Conservation (phyloP, 805 yeast species). For the Sugiyamaella chiloensis region DNA sequence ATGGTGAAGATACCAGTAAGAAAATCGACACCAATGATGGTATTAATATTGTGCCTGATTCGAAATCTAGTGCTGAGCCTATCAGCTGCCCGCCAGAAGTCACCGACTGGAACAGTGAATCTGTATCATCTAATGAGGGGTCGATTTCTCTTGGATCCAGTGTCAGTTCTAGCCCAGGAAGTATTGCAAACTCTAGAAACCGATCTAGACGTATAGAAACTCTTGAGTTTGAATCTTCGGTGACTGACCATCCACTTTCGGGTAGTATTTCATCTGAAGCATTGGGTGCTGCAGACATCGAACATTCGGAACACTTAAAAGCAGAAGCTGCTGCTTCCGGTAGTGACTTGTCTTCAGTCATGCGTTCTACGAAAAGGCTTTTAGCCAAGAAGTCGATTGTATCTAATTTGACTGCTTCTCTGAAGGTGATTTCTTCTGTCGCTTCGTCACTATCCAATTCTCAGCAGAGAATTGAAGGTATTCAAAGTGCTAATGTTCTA, state of each 20-base stretch:
- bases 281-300: neutral
- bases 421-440: slow-evolving; percentile 22
- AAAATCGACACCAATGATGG: neutral
- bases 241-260: slow-evolving; percentile 7
- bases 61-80: neutral
- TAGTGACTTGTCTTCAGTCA: slow-evolving; percentile 1
- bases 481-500: slow-evolving; percentile 19
- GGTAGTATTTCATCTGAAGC: neutral
- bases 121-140: neutral
- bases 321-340: neutral
- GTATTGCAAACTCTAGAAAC: neutral
- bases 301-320: neutral
- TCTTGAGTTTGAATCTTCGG: slow-evolving; percentile 8
- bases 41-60: neutral
- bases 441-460: slow-evolving; percentile 25
- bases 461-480: slow-evolving; percentile 21
- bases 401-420: slow-evolving; percentile 25
- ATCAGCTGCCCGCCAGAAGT: neutral
- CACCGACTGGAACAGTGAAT: neutral
- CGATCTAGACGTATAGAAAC: neutral
- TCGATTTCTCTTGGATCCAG: neutral
- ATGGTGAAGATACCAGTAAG: neutral
- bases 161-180: neutral
- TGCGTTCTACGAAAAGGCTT: slow-evolving; percentile 3
- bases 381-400: slow-evolving; percentile 20